phyloP scores from a whole-genome alignment of 2,329 filamentous ascomycete genomes.

The Phaeoacremonium minimum region DNA sequence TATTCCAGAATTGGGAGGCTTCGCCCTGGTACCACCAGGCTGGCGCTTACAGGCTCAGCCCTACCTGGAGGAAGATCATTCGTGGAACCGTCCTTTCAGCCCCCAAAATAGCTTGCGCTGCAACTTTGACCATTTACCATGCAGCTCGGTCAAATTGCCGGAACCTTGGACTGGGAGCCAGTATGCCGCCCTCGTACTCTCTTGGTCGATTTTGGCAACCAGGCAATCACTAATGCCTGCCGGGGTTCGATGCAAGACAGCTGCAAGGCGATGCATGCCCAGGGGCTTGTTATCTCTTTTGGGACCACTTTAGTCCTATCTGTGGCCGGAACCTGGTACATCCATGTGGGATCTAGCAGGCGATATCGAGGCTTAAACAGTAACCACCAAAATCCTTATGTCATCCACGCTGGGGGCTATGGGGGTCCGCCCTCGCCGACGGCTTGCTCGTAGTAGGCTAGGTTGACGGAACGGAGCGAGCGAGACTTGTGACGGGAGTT shows the following conservation, averaged over 20 bases:
- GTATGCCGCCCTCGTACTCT: too few relatives aligned
- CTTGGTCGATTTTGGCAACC: too few relatives aligned
- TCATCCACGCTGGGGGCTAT: slow-evolving; percentile 10
- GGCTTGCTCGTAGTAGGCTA: neutral
- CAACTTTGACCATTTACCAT: neutral
- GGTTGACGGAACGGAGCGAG: neutral
- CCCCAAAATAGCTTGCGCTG: neutral
- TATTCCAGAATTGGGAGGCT: neutral
- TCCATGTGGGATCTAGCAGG: too few relatives aligned
- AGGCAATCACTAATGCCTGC: too few relatives aligned
- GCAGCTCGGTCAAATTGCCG: neutral
- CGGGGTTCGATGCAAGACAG: too few relatives aligned
- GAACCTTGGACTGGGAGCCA: neutral
- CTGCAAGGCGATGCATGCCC: too few relatives aligned
- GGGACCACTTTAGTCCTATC: neutral
- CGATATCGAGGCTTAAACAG: neutral
- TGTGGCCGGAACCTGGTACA: too few relatives aligned
- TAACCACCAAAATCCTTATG: slow-evolving; percentile 7
- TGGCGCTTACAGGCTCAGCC: neutral
- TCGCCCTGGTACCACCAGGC: neutral
- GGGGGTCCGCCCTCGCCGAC: slow-evolving; percentile 1
- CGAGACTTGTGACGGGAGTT: too few relatives aligned
- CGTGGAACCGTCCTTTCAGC: neutral
- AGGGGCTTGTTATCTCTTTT: neutral
- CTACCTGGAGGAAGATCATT: neutral